A percentile compares a stretch with the other conserved stretches of the same genome.
Conservation (phyloP, 148 eudicot genomes). For the Heliamphora exappendiculata region DNA sequence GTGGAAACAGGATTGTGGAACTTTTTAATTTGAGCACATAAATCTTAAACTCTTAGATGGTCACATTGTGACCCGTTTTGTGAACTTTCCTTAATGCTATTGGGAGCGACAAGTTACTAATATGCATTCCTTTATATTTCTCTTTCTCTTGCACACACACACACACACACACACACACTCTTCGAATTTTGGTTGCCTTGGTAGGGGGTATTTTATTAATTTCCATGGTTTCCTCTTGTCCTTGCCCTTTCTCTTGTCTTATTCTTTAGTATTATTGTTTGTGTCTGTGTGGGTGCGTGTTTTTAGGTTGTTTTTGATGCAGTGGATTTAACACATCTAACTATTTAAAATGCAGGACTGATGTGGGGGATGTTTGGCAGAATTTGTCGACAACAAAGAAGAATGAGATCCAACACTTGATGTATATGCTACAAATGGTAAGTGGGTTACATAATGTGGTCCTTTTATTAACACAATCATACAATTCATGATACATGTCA, state of each 20-base stretch:
- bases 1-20: not conserved
- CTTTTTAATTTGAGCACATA: not conserved
- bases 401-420: conserved; percentile 48
- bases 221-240: not conserved
- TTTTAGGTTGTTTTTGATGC: not conserved
- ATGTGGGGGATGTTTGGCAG: conserved; percentile 32
- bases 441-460: not conserved
- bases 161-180: not conserved
- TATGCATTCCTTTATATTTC: not conserved
- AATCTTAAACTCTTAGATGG: not conserved
- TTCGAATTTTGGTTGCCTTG: not conserved
- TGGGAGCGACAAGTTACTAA: not conserved
- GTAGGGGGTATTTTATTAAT: not conserved
- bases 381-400: conserved; percentile 36
- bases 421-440: conserved; percentile 43
- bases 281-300: not conserved
- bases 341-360: conserved; percentile 45
- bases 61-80: not conserved
- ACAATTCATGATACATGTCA: no score
- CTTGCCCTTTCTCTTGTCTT: not conserved
- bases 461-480: no score
- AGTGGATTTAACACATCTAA: not conserved
- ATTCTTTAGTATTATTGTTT: not conserved
- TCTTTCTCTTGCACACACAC: no score
- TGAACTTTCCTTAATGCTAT: not conserved